Evolutionary conservation across 2,329 filamentous ascomycete genomes (phyloP).

Genomic region (Monosporascus sp.): DNA sequence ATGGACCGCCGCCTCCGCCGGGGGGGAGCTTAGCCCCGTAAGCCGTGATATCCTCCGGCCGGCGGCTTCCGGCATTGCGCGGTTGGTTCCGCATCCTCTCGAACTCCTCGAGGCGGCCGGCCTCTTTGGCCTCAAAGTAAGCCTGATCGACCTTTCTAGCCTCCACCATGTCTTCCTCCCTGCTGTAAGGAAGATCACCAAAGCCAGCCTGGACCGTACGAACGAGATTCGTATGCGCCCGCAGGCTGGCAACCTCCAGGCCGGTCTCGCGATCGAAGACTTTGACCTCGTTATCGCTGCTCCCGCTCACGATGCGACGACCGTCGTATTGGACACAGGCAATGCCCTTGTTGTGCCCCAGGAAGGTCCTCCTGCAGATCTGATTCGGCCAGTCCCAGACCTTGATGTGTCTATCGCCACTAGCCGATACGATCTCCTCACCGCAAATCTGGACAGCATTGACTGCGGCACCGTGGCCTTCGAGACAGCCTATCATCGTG

Average conservation of each 20-base stretch:
- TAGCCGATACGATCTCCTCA: conserved; percentile 86
- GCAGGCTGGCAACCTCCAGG: conserved; percentile 82
- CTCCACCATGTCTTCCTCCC: conserved; percentile 66
- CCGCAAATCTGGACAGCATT: conserved; percentile 91
- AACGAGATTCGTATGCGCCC: conserved; percentile 78
- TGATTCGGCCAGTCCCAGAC: conserved; percentile 88
- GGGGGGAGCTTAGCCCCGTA: conserved; percentile 84
- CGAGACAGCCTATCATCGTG: conserved; percentile 70
- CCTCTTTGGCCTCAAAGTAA: conserved; percentile 59
- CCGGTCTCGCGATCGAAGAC: conserved; percentile 86
- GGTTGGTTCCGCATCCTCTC: conserved; percentile 31
- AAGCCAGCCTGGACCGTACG: conserved; percentile 94
- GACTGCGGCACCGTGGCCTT: conserved; percentile 85
- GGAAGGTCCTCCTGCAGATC: conserved; percentile 68
- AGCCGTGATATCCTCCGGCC: conserved; percentile 70
- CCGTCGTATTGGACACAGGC: conserved; percentile 97
- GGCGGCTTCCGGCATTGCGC: conserved; percentile 66
- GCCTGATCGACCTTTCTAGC: conserved; percentile 67
- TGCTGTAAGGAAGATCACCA: conserved; percentile 77
- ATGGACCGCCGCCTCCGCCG: conserved; percentile 81
- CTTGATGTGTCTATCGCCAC: conserved; percentile 89
- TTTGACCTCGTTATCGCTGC: conserved; percentile 91
- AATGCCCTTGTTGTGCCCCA: conserved; percentile 90
- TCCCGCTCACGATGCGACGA: conserved; percentile 87
- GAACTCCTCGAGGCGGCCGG: conserved; percentile 41